Evolutionary conservation across 2,329 filamentous ascomycete species (phyloP), one percentile per base, ranked within the genome.

Genomic region (Fusarium secorum): DNA sequence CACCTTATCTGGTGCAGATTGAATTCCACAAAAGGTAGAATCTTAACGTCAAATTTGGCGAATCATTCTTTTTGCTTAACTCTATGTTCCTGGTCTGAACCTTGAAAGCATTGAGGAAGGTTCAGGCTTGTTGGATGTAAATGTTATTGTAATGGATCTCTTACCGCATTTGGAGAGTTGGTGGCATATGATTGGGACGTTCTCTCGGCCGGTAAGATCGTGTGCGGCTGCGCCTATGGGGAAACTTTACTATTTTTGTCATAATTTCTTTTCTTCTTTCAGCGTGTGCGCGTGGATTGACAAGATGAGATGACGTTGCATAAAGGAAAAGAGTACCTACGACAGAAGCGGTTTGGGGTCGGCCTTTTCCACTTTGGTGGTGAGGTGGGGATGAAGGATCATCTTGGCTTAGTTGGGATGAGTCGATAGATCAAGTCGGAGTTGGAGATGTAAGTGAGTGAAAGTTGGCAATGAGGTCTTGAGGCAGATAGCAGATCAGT

Each of bases 181-280:
- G 44, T 36, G 26, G 33, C 36, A 46, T 41, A 72, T 72, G 69
- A 72, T 72, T 72, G 69, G 69, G 65, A 62, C 69, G 18, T 24
- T 51, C 17, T 39, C 32, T 36, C n/a, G 17, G 36, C 22, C 8
- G 35, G 49, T 22, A 55, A 51, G 32, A 36, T 45, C 52, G 39
- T 49, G 26, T 56, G 44, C 53, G 22, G 38, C 52, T 26, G 22
- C 57, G 22, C 32, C 39, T 24, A 22, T 38, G 36, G 42, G 38
- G 35, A 32, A 52, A 46, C 69, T 56, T 71, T 72, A 53, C 68
- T 72, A 48, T 62, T 96, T 82, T 56, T 56, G 69, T 71, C 49
- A 57, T 64, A 71, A 56, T 36, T 55, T 53, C 30, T 44, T 62
- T 70, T 66, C 39, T 66, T 55, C 36, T 45, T 45, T 24, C 30